Percentiles rank a stretch among this genome's conserved stretches.
Evolutionary conservation across 495 filamentous ascomycete species (phyloP).

Genomic region (Cetradonia linearis): DNA sequence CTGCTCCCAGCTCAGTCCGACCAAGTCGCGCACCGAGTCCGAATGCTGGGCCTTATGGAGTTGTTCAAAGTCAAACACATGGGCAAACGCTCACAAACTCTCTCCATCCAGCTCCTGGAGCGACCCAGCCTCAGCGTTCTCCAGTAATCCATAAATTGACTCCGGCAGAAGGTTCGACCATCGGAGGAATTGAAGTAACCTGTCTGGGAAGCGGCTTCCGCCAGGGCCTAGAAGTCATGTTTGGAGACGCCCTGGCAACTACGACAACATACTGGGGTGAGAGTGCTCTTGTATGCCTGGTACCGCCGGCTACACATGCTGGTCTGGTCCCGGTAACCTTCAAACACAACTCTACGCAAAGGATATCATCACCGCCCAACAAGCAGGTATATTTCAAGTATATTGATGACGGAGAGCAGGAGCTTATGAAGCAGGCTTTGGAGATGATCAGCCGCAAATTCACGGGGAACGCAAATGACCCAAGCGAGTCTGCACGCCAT

Average conservation of each 20-base stretch:
- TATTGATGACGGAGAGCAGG: conserved; percentile 65
- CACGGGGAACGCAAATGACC: conserved; percentile 41
- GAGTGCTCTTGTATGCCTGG: conserved; percentile 69
- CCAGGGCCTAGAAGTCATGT: conserved; percentile 73
- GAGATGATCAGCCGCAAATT: conserved; percentile 47
- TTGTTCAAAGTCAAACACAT: conserved; percentile 14
- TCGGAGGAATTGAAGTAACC: conserved; percentile 77
- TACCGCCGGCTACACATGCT: conserved; percentile 60
- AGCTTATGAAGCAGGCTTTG: conserved; percentile 52
- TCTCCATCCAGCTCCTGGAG: conserved; percentile 31
- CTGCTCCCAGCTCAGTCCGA: conserved; percentile 56
- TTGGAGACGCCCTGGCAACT: conserved; percentile 66
- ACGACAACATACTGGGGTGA: conserved; percentile 78
- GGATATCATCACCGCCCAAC: conserved; percentile 39
- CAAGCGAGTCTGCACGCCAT: conserved; percentile 41
- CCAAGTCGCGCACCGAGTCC: conserved; percentile 42
- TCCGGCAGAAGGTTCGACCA: conserved; percentile 67
- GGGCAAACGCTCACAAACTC: conserved; percentile 30
- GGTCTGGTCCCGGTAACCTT: conserved; percentile 69
- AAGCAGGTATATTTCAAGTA: conserved; percentile 64
- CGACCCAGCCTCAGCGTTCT: conserved; percentile 29
- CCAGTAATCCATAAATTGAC: conserved; percentile 69
- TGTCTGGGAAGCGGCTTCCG: conserved; percentile 71
- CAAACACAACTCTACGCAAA: conserved; percentile 48
- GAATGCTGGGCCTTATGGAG: conserved; percentile 36